Percentiles rank a stretch among this genome's conserved stretches.
phyloP scores from a whole-genome alignment of 306 rosid genomes.

The Lupinus albus region DNA sequence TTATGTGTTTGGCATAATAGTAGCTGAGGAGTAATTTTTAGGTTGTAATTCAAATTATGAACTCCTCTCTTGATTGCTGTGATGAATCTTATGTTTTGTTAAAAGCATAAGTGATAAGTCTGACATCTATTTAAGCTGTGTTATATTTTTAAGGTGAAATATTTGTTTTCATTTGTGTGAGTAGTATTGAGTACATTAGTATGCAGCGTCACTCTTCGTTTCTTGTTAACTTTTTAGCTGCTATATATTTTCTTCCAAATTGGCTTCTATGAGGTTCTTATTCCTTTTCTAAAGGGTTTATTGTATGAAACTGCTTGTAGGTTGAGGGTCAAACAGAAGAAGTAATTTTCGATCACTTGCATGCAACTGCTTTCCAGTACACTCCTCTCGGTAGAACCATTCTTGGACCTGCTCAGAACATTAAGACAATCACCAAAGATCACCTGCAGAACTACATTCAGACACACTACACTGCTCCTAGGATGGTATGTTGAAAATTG shows the following conservation, averaged over 20 bases:
- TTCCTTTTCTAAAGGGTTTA: conserved; percentile 13
- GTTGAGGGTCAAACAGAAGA: conserved; percentile 94
- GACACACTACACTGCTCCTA: conserved; percentile 89
- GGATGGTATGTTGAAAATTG: conserved; percentile 64
- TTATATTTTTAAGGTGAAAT: not conserved
- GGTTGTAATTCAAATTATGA: not conserved
- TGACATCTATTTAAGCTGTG: not conserved
- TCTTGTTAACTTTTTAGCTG: not conserved
- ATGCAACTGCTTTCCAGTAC: conserved; percentile 92
- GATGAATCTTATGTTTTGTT: not conserved
- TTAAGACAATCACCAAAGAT: conserved; percentile 75
- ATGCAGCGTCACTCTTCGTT: not conserved
- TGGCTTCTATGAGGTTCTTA: not conserved
- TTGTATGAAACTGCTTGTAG: conserved; percentile 45
- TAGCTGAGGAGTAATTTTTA: not conserved
- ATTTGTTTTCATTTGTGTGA: not conserved
- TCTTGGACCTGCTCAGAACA: conserved; percentile 84
- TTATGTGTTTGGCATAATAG: not conserved
- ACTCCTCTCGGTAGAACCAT: conserved; percentile 91
- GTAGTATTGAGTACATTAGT: not conserved
- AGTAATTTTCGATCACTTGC: conserved; percentile 87
- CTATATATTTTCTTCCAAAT: not conserved
- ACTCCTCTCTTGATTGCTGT: not conserved
- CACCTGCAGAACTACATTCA: conserved; percentile 80
- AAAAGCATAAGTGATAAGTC: not conserved